A percentile compares a stretch with the other conserved stretches of the same genome.
phyloP scores from a whole-genome alignment of 306 rosid genomes.

The Rosa chinensis region DNA sequence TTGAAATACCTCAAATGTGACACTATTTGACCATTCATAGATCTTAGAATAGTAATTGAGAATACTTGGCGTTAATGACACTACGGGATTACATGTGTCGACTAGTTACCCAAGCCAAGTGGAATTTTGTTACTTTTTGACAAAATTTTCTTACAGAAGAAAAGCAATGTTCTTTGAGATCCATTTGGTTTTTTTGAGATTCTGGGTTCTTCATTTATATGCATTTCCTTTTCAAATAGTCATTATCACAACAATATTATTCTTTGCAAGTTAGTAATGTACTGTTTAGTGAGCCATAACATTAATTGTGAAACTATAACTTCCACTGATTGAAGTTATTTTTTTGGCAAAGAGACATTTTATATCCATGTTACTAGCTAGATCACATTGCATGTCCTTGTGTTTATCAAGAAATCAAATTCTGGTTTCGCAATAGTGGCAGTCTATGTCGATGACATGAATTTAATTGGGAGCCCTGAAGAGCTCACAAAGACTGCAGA shows the following conservation, averaged over 20 bases:
- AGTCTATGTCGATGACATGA: too few relatives aligned
- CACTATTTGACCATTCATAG: background rate
- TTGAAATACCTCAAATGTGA: background rate
- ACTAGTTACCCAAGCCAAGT: background rate
- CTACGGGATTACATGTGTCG: background rate
- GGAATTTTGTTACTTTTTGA: background rate
- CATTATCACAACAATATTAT: background rate
- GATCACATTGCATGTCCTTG: background rate
- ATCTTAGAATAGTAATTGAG: background rate
- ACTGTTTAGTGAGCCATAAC: too few relatives aligned
- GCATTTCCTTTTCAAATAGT: background rate
- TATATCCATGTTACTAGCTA: too few relatives aligned
- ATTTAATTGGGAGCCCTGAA: too few relatives aligned
- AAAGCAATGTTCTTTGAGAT: background rate
- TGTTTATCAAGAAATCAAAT: too few relatives aligned
- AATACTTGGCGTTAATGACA: too few relatives aligned
- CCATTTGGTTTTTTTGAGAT: background rate
- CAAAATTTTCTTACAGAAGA: background rate
- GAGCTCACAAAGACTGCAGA: too few relatives aligned
- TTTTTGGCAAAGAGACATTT: too few relatives aligned
- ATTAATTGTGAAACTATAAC: too few relatives aligned
- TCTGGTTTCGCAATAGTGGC: too few relatives aligned
- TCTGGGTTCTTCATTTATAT: background rate
- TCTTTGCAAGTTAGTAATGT: too few relatives aligned
- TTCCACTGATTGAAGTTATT: too few relatives aligned